Conservation (phyloP, 345 rosid genomes). For the Fremontodendron californicum region DNA sequence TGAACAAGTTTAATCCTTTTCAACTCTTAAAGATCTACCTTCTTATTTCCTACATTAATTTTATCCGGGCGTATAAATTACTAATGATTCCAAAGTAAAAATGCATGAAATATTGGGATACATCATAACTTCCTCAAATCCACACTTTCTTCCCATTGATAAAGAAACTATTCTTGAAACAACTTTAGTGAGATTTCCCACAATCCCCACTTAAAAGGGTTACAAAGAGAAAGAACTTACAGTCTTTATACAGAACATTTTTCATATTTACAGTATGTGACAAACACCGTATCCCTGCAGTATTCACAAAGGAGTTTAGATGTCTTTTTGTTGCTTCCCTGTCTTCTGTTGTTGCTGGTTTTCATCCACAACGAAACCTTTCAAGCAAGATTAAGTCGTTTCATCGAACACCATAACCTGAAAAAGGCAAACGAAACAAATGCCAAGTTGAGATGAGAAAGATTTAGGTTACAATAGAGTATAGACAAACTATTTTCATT, state of each 20-base stretch:
- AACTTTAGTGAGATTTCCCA: background rate
- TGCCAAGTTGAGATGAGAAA: background rate
- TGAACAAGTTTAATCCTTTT: background rate
- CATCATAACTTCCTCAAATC: background rate
- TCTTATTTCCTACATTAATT: background rate
- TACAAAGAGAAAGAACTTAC: background rate
- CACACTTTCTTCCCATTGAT: conserved; percentile 5
- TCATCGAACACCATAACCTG: conserved; percentile 70
- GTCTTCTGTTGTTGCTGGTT: conserved; percentile 14
- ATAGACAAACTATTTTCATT: background rate
- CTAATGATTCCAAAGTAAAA: background rate
- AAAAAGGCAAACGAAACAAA: conserved; percentile 14
- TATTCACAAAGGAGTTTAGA: conserved; percentile 40
- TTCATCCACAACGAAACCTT: conserved; percentile 36
- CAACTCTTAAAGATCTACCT: background rate
- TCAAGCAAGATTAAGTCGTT: conserved; percentile 36
- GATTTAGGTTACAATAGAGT: background rate
- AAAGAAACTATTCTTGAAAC: background rate
- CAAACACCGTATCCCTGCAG: conserved; percentile 27
- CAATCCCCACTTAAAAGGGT: background rate
- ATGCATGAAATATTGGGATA: background rate
- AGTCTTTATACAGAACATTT: conserved; percentile 10
- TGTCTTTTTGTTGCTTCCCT: conserved; percentile 8
- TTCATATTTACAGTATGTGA: conserved; percentile 23
- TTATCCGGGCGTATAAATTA: background rate